phyloP scores from a whole-genome alignment of 345 rosid species.

The Gossypium anomalum region DNA sequence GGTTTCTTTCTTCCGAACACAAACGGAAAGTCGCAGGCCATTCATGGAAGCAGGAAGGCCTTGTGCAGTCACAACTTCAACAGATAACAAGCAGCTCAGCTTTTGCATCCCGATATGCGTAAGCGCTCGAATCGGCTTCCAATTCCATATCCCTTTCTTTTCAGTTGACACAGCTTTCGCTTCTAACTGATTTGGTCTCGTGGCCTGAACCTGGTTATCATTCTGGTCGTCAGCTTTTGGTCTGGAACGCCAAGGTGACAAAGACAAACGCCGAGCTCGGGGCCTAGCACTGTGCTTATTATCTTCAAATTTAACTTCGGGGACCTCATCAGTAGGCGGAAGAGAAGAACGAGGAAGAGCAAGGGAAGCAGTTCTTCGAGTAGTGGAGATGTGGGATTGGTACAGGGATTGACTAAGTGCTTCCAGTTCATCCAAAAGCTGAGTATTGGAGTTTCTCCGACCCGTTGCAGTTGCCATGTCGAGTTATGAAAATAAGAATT shows the following conservation, averaged over 20 bases:
- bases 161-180: conserved; percentile 32
- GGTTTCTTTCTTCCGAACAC: conserved; percentile 76
- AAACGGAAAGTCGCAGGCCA: conserved; percentile 84
- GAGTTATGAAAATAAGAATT: neutral
- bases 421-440: conserved; percentile 81
- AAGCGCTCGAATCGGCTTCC: conserved; percentile 90
- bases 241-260: conserved; percentile 88
- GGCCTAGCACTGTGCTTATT: conserved; percentile 25
- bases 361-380: conserved; percentile 74
- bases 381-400: conserved; percentile 46
- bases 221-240: conserved; percentile 54
- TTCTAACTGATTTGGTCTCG: conserved; percentile 23
- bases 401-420: conserved; percentile 73
- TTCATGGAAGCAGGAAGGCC: conserved; percentile 90
- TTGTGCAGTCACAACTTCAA: conserved; percentile 76
- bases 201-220: conserved; percentile 20
- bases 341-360: conserved; percentile 70
- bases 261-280: conserved; percentile 65
- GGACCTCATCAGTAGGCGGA: conserved; percentile 43
- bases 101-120: conserved; percentile 83
- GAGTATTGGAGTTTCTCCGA: conserved; percentile 62
- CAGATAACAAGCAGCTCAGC: conserved; percentile 79
- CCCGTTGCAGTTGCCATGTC: conserved; percentile 39
- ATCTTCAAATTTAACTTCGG: conserved; percentile 24
- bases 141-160: conserved; percentile 81